These are phyloP conservation scores for Coemansia javaensis DNA, from an alignment of 192 early-diverging fungal species.

Conservation along the genomic window DNA sequence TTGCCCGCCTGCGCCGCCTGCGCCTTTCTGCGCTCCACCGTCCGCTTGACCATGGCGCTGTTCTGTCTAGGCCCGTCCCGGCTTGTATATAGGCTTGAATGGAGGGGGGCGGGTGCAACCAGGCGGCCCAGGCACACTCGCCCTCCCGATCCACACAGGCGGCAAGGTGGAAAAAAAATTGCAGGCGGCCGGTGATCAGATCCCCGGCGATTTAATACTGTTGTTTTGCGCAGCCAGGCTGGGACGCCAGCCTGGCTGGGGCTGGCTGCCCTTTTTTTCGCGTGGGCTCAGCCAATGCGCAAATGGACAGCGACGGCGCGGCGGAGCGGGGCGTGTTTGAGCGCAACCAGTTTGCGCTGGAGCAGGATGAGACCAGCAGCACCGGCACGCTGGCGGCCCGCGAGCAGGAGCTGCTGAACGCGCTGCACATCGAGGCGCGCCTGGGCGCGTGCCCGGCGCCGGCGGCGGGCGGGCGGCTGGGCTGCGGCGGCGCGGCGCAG, in stretches of 20 bases:
- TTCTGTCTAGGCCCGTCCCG: neutral
- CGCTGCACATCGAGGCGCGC: conserved; percentile 1
- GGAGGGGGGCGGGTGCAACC: neutral
- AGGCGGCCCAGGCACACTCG: too few species aligned
- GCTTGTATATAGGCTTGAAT: too few species aligned
- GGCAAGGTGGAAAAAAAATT: neutral
- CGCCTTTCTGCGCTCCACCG: conserved; percentile 32
- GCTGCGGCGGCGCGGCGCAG: neutral
- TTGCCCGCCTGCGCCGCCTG: neutral
- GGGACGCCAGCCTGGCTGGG: too few species aligned
- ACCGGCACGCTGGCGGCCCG: neutral
- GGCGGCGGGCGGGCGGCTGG: neutral
- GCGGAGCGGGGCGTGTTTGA: conserved; percentile 10
- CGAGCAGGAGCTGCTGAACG: conserved; percentile 10
- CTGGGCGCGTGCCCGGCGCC: neutral
- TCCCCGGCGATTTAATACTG: neutral
- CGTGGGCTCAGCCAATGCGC: too few species aligned
- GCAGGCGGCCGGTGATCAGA: neutral
- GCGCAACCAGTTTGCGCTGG: conserved; percentile 16
- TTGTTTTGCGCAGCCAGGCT: too few species aligned
- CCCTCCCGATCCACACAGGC: too few species aligned
- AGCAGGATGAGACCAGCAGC: neutral
- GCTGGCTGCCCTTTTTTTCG: too few species aligned
- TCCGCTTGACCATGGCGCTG: conserved; percentile 26
- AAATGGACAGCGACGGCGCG: too few species aligned